Percentiles rank a stretch among this genome's conserved stretches.
Evolutionary conservation across 768 basidiomycete genomes (phyloP).

Genomic region (Pisolithus microcarpus): DNA sequence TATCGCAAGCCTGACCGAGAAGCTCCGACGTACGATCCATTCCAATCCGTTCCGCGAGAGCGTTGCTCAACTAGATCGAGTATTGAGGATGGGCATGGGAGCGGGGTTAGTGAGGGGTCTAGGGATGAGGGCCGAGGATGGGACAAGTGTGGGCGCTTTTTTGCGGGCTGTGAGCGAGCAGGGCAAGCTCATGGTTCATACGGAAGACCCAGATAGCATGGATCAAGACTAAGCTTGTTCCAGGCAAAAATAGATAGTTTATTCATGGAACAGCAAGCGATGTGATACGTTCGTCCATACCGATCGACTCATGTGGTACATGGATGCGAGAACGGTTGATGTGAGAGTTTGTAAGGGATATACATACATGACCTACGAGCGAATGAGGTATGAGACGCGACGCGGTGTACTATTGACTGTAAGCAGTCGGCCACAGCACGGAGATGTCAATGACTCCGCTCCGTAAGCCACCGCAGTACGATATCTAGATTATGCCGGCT

Average conservation of each 20-base stretch:
- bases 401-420: no score
- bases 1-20: constrained; percentile 34
- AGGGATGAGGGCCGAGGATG: constrained; percentile 82
- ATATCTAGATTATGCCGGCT: constrained; percentile 95
- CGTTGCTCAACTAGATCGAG: constrained; percentile 76
- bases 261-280: no score
- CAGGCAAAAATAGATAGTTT: no score
- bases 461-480: constrained; percentile 80
- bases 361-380: not conserved
- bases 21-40: constrained; percentile 65
- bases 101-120: constrained; percentile 68
- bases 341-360: not conserved
- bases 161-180: constrained; percentile 75
- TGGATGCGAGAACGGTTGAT: no score
- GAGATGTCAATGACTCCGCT: constrained; percentile 52
- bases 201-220: constrained; percentile 48
- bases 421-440: no score
- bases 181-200: constrained; percentile 39
- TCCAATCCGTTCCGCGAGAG: constrained; percentile 80
- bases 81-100: constrained; percentile 73
- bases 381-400: not conserved
- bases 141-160: constrained; percentile 69
- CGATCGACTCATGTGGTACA: no score
- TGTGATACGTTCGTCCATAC: no score
- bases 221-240: constrained; percentile 55